Evolutionary conservation across 2,329 filamentous ascomycete genomes (phyloP), one percentile per base, ranked within the genome.

Genomic region (Apiospora kogelbergensis): DNA sequence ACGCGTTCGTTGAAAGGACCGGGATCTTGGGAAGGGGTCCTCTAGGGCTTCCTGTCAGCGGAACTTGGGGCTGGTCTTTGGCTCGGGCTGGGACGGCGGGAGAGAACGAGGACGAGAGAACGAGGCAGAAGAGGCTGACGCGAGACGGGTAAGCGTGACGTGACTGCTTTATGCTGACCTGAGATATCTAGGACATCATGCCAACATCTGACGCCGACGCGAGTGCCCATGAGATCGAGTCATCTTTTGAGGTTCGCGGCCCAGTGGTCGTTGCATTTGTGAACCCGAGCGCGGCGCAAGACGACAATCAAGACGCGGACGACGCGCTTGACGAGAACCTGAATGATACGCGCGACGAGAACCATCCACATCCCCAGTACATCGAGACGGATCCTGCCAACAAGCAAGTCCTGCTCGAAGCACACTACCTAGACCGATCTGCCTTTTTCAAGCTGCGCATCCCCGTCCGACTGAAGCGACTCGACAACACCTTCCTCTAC

Each of bases 11-110:
- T 26, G 64, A 66, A 66, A 46, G 64, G 64, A 66, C 22, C 64
- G 64, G 64, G 64, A 66, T 66, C 64, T 66, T 48, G 64, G 64
- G 64, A 66, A 66, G 64, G 64, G 64, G 64, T 17, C 48, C 26
- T 46, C 17, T 44, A 20, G 63, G 30, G 64, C 64, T 66, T 66
- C 64, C 64, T 66, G 64, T 30, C 42, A 46, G 64, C 42, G 64
- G 30, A 66, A 66, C 64, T 53, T 26, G 40, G 40, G 15, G 26
- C 20, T 24, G 11, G 64, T 48, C 42, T 42, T 46, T 46, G 64
- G 64, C 22, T 30, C 20, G 9, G 64, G 64, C 64, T 66, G 64
- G 42, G 64, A n/a, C 64, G 64, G 64, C 30, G 30, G 64, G 42
- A 45, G 37, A 37, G 24, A 42, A 30, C 13, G 26, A 30, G 22